Base-by-base conservation (phyloP, 169 alveolate species). In the Babesia microti region DNA sequence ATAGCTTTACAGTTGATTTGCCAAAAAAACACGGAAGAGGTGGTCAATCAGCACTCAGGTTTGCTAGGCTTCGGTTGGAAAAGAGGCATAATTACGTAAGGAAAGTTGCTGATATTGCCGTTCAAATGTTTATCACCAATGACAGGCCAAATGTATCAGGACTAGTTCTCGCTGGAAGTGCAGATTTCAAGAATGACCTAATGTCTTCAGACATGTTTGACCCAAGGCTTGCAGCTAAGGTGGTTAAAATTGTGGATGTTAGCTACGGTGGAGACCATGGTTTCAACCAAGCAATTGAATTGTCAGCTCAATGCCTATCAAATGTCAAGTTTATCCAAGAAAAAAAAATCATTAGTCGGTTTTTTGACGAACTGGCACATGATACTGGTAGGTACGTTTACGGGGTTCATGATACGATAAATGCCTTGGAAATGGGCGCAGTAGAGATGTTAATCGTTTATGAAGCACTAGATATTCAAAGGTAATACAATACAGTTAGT, bases 221-320 rank as follows among this genome's bases (percentile, higher is more conserved):
- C 66, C 94, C 81, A 49, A 72, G 98, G 58, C 84, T 95, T 15
- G 76, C 82, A n/a, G 87, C 95, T 3, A 84, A 88, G 44, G 91
- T 95, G 26, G 46, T 89, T 18, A 86, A 91, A 60, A 78, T 96
- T 17, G 99, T 96, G 0, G 99, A 96, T 68, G 95, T 96, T 9
- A 71, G 86, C 19, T 96, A 96, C 63, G 99, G 99, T n/a, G 99
- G 99, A 6, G 99, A 94, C 72, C 91, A 93, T 68, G 99, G 99
- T 4, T 90, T 96, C 54, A 93, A 92, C 50, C 96, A 96, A 71
- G 99, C 98, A 28, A 94, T 93, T 45, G 94, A 94, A 57, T 81
- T 92, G 32, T 73, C 97, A 34, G 75, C 91, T 23, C 98, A 92
- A 66, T 89, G 97, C 21, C 78, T 94, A 22, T 65, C 84, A 27